Evolutionary conservation across 805 yeast genomes (phyloP).

Genomic region (Kuraishia ogatae): DNA sequence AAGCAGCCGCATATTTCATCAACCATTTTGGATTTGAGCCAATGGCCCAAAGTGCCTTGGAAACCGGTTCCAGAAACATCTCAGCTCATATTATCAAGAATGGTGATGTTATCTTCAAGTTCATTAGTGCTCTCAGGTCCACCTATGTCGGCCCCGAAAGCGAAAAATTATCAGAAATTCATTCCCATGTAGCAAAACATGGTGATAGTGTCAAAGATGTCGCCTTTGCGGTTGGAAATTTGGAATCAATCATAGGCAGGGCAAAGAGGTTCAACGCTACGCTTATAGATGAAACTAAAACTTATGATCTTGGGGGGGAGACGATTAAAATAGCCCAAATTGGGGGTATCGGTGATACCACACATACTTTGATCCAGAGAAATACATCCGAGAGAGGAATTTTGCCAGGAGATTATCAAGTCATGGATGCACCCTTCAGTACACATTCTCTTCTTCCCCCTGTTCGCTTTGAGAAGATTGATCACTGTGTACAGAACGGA

Average conservation of each 20-base stretch:
- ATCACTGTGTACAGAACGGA: slow-evolving; percentile 78
- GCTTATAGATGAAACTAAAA: slow-evolving; percentile 18
- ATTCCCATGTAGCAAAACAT: slow-evolving; percentile 41
- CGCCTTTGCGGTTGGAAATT: slow-evolving; percentile 52
- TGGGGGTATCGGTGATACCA: slow-evolving; percentile 49
- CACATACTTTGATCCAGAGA: slow-evolving; percentile 59
- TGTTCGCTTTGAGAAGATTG: slow-evolving; percentile 39
- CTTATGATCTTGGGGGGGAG: slow-evolving; percentile 38
- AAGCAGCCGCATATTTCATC: slow-evolving; percentile 46
- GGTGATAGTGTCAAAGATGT: slow-evolving; percentile 82
- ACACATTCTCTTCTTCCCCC: slow-evolving; percentile 5
- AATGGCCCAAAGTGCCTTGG: slow-evolving; percentile 59
- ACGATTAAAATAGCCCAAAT: slow-evolving; percentile 42
- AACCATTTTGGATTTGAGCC: slow-evolving; percentile 53
- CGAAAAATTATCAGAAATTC: slow-evolving; percentile 23
- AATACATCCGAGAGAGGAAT: slow-evolving; percentile 29
- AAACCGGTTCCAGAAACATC: slow-evolving; percentile 49
- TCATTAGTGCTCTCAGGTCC: slow-evolving; percentile 28
- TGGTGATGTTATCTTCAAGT: slow-evolving; percentile 42
- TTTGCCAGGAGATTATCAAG: slow-evolving; percentile 38
- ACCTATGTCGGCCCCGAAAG: background rate
- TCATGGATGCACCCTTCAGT: background rate
- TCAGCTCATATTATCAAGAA: slow-evolving; percentile 55
- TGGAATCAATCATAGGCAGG: slow-evolving; percentile 29
- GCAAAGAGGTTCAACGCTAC: slow-evolving; percentile 50